Base-by-base conservation (phyloP, 164 flowering plant genomes). In the Euptelea pleiosperma region DNA sequence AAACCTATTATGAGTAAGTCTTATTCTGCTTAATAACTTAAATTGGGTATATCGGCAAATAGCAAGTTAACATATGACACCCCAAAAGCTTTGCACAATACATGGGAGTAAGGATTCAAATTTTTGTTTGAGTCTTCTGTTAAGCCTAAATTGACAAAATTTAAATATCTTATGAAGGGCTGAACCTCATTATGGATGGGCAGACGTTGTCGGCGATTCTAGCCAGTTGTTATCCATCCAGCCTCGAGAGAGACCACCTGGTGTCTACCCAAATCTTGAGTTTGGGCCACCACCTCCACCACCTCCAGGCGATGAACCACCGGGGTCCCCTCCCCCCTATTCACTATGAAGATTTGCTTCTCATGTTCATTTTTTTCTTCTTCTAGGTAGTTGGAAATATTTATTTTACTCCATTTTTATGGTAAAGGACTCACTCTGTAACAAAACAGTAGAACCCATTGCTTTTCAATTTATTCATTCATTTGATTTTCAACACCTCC, bases 111-210 rank as follows among this genome's bases (percentile, higher is more conserved):
- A n/a, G 10, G 8, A 16, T 41, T 29, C 8, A 2, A 29, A 25
- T 28, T 11, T 10, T 30, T 11, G 15, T 2, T 14, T 6, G 14
- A 14, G 6, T 28, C n/a, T 42, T 5, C 2, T 26, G 30, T 25
- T 15, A 34, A 35, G 0, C n/a, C n/a, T 11, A 29, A 22, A 47
- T 31, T 28, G 28, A 22, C 22, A 7, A 21, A 11, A 3, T 19
- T 4, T 19, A 49, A 24, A 26, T 19, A 34, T 3, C 4, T 42
- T 41, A 64, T 57, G 58, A 59, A 89, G 98, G 82, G 86, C 91
- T 66, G 90, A 92, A 58, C 98, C 98, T 61, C 98, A 92, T 69
- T 92, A 92, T 52, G 98, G 98, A 65, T 92, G 98, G 98, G 98
- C 98, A 1, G 98, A 92, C 55, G 96, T 89, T 6, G 93, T 92